Base-by-base conservation (phyloP, 139 green algal species). In the Auxenochlorella protothecoides region DNA sequence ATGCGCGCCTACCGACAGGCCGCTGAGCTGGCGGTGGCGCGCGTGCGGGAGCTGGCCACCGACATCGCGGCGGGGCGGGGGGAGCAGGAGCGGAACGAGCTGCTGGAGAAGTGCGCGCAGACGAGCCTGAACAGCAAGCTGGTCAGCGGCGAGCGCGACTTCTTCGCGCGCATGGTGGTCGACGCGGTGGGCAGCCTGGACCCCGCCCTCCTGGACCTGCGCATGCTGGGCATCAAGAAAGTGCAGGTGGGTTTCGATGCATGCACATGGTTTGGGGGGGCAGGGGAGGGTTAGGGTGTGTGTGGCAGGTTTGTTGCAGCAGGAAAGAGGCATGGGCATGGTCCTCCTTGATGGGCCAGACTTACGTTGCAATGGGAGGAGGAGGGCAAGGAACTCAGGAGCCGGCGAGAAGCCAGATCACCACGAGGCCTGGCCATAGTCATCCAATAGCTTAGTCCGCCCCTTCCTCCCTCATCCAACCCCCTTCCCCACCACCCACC, bases 81-180 rank as follows among this genome's bases (percentile, higher is more conserved):
- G 5, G 80, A 83, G 16, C 89, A 96, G 72, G 89, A 97, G 74
- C 89, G 85, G 65, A 77, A 77, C 12, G 77, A 89, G 55, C 74
- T 99, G 78, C 86, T 98, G 69, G 73, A 88, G 63, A 97, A 97
- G 80, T 98, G 95, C 79, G 93, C 95, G 10, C 87, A 84, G 72
- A 99, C 94, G 44, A 92, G 86, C 15, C 77, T 98, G 56, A 98
- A 96, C 84, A 95, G 85, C 71, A 99, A 99, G 80, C 89, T 99
- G 74, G 91, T 96, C 16, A 85, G 77, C 69, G 93, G 93, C 8
- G 95, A 99, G 85, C 93, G 94, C 78, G 92, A 97, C 63, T 99
- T 99, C 78, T 99, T 99, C 76, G 90, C 88, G 5, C 74, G 92
- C 55, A 97, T 99, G 89, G 88, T 96, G 55, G 95, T 99, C 63